Conservation (phyloP, 1,284 basidiomycete species). For the Xanthoconium separans region DNA sequence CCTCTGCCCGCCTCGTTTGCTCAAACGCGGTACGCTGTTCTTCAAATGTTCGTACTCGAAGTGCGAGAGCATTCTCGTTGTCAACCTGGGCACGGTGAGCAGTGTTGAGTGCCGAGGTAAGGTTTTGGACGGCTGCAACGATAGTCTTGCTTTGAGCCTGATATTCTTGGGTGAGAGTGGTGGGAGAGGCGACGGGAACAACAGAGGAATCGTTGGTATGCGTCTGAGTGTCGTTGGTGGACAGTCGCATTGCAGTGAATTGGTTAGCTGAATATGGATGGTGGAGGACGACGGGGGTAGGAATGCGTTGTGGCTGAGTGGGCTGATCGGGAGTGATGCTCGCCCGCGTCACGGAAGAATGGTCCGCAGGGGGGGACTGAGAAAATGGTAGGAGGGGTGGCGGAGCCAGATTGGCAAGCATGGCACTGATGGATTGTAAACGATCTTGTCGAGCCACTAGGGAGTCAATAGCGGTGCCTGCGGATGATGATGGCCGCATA, state of each 20-base stretch:
- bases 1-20: slow-evolving; percentile 10
- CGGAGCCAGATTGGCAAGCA: slow-evolving; percentile 12
- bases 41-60: slow-evolving; percentile 14
- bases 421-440: slow-evolving; percentile 18
- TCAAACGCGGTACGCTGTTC: slow-evolving; percentile 23
- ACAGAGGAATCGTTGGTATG: neutral
- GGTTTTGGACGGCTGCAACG: slow-evolving; percentile 10
- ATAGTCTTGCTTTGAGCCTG: slow-evolving; percentile 14
- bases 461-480: slow-evolving; percentile 3
- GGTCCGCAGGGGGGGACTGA: slow-evolving; percentile 8
- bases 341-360: neutral
- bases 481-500: neutral
- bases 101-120: slow-evolving; percentile 9
- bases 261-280: slow-evolving; percentile 8
- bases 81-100: slow-evolving; percentile 19
- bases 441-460: slow-evolving; percentile 14
- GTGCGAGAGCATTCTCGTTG: slow-evolving; percentile 13
- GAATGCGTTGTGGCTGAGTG: neutral
- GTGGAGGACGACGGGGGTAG: neutral
- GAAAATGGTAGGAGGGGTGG: slow-evolving; percentile 2
- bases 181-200: neutral
- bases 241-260: neutral
- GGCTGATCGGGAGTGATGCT: neutral
- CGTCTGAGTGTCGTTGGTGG: neutral
- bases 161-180: slow-evolving; percentile 11